phyloP scores from a whole-genome alignment of 2,329 filamentous ascomycete species.

The Neospermospora avenae region DNA sequence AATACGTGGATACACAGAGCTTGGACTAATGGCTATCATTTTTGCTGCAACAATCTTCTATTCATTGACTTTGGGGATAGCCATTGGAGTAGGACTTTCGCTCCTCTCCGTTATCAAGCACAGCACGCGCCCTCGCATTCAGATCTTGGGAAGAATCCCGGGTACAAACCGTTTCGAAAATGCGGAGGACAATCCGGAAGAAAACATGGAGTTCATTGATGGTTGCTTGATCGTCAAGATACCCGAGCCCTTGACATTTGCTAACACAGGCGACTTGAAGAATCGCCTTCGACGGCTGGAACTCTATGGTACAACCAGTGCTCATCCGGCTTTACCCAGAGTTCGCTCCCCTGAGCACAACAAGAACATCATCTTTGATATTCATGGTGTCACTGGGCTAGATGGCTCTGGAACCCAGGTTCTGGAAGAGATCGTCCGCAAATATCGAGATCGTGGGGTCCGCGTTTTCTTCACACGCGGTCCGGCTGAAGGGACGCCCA shows the following conservation, averaged over 20 bases:
- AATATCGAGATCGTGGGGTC: constrained; percentile 74
- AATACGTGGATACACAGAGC: constrained; percentile 82
- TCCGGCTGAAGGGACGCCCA: constrained; percentile 37
- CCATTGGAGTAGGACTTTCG: constrained; percentile 87
- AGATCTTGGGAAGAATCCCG: constrained; percentile 87
- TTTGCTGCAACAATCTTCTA: constrained; percentile 93
- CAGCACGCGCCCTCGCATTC: constrained; percentile 87
- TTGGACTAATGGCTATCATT: constrained; percentile 84
- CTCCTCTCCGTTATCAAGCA: constrained; percentile 87
- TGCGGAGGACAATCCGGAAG: constrained; percentile 64
- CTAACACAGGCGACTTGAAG: constrained; percentile 92
- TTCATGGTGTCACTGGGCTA: constrained; percentile 93
- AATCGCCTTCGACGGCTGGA: constrained; percentile 79
- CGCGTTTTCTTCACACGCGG: constrained; percentile 69
- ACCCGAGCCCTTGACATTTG: constrained; percentile 92
- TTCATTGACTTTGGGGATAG: constrained; percentile 89
- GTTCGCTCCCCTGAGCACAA: constrained; percentile 77
- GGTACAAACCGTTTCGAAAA: constrained; percentile 84
- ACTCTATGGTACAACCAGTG: constrained; percentile 79
- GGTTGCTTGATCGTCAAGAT: constrained; percentile 96
- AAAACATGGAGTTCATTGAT: constrained; percentile 81
- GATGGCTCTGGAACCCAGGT: constrained; percentile 94
- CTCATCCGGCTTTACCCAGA: constrained; percentile 83
- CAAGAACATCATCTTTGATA: constrained; percentile 91
- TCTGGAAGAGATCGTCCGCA: constrained; percentile 79